Conservation (phyloP, 164 flowering plant genomes). For the Vitis vinifera region DNA sequence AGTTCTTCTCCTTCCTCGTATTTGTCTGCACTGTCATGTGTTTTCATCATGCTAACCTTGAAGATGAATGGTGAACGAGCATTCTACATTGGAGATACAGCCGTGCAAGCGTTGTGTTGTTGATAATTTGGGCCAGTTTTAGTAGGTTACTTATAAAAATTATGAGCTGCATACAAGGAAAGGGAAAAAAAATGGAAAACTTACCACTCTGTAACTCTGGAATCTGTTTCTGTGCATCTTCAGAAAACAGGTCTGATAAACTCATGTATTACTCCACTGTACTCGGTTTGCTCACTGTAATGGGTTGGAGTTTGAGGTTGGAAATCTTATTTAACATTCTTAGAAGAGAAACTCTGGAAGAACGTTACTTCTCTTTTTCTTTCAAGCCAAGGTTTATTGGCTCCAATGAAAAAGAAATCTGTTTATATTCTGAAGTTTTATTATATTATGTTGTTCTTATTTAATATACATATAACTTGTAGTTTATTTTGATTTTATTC, state of each 20-base stretch:
- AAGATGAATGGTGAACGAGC: constrained; percentile 80
- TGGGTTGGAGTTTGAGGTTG: no score
- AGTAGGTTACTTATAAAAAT: background rate
- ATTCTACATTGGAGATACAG: background rate
- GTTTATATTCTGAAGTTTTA: no score
- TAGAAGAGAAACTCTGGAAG: no score
- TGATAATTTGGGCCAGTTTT: background rate
- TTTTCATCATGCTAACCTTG: constrained; percentile 87
- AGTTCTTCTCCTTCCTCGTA: constrained; percentile 83
- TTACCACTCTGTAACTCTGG: constrained; percentile 8
- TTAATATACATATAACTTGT: no score
- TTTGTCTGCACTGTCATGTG: constrained; percentile 92
- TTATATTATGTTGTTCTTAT: no score
- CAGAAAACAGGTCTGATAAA: background rate
- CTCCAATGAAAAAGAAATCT: background rate
- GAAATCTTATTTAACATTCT: no score
- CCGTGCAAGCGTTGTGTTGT: no score
- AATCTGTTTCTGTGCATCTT: constrained; percentile 1
- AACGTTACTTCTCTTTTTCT: no score
- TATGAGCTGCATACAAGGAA: background rate
- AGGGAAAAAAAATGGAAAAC: background rate
- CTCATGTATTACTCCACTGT: background rate
- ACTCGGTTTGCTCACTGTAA: background rate
- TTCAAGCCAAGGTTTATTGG: no score
- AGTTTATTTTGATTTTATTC: no score